Percentiles rank a stretch among this genome's conserved stretches.
Conservation (phyloP, 495 filamentous ascomycete species). For the Arthonia radiata region DNA sequence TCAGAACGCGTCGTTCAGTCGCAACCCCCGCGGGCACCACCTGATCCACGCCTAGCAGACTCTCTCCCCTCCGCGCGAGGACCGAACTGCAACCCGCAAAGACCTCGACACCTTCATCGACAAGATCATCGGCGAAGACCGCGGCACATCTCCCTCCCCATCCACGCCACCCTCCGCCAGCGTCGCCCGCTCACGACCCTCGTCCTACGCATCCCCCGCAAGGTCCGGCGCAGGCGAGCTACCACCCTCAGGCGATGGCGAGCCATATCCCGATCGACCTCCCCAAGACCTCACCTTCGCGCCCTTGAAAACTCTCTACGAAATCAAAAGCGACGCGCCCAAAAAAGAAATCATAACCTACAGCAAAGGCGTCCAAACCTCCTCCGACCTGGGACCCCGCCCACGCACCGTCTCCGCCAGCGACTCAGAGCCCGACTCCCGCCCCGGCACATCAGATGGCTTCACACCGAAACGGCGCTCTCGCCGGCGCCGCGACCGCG, state of each 20-base stretch:
- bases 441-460: slow-evolving; percentile 16
- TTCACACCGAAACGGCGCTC: slow-evolving; percentile 42
- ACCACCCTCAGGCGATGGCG: background rate
- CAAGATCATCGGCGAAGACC: slow-evolving; percentile 48
- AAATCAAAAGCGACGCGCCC: slow-evolving; percentile 23
- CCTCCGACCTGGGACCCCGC: too few species aligned
- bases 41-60: background rate
- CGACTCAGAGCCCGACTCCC: slow-evolving; percentile 28
- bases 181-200: slow-evolving; percentile 17
- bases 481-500: slow-evolving; percentile 48
- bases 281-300: slow-evolving; percentile 46
- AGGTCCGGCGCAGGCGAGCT: background rate
- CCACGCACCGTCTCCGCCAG: too few species aligned
- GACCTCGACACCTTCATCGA: slow-evolving; percentile 70
- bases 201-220: background rate
- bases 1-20: slow-evolving; percentile 34
- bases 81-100: slow-evolving; percentile 29
- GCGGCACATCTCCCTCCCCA: slow-evolving; percentile 24
- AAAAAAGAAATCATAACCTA: slow-evolving; percentile 58
- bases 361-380: slow-evolving; percentile 86
- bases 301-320: slow-evolving; percentile 44
- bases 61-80: background rate
- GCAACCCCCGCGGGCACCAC: background rate
- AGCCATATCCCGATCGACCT: slow-evolving; percentile 5
- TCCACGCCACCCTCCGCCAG: slow-evolving; percentile 2